These are phyloP conservation scores for Lathyrus aphaca DNA, from an alignment of 306 rosid species.

Conservation along the genomic window DNA sequence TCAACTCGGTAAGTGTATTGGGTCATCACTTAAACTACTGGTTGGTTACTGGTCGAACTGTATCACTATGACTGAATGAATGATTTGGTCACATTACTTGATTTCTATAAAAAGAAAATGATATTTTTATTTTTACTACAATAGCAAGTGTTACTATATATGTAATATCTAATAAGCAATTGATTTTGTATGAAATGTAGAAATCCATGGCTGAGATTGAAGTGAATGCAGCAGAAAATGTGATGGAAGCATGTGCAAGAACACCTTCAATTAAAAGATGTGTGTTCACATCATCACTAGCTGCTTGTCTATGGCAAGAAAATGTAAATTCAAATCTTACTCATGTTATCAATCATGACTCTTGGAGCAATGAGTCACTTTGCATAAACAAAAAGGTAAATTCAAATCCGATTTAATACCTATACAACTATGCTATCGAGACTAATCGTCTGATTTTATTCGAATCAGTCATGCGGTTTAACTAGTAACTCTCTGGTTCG, in stretches of 20 bases:
- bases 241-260: slow-evolving; percentile 81
- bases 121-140: background rate
- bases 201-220: slow-evolving; percentile 88
- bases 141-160: background rate
- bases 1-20: background rate
- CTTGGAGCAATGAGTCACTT: slow-evolving; percentile 73
- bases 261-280: slow-evolving; percentile 68
- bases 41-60: background rate
- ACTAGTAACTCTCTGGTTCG: too few species aligned
- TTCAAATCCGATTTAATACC: too few species aligned
- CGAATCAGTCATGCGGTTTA: too few species aligned
- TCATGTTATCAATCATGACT: slow-evolving; percentile 52
- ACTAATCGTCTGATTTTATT: too few species aligned
- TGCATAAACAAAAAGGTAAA: slow-evolving; percentile 72
- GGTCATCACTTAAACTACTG: background rate
- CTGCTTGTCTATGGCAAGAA: slow-evolving; percentile 79
- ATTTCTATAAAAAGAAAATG: background rate
- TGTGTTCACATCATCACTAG: slow-evolving; percentile 83
- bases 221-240: slow-evolving; percentile 70
- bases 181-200: slow-evolving; percentile 40
- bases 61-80: background rate
- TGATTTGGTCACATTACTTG: background rate
- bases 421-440: too few species aligned
- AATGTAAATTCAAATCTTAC: slow-evolving; percentile 34
- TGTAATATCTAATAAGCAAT: slow-evolving; percentile 17